Conservation (phyloP, 441 rosid genomes). For the Hura crepitans region DNA sequence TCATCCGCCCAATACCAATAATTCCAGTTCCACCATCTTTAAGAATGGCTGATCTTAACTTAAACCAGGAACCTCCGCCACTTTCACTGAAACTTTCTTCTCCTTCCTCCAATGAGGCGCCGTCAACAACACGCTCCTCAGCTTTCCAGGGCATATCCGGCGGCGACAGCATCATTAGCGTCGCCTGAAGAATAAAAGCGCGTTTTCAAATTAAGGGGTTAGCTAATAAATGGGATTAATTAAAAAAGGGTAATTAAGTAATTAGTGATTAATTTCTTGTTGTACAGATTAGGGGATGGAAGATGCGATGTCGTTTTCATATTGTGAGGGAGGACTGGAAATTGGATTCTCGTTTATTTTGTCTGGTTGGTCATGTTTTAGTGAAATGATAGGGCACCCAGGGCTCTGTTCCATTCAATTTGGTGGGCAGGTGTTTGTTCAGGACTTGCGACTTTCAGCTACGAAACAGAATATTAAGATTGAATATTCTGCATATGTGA, state of each 20-base stretch:
- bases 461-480: constrained; percentile 8
- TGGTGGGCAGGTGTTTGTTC: constrained; percentile 11
- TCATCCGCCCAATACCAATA: constrained; percentile 46
- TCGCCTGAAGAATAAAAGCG: constrained; percentile 48
- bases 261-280: constrained; percentile 31
- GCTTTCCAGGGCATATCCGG: constrained; percentile 55
- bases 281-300: constrained; percentile 23
- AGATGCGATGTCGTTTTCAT: constrained; percentile 33
- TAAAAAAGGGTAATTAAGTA: constrained; percentile 6
- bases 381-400: constrained; percentile 25
- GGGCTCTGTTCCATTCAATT: constrained; percentile 6
- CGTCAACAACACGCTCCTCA: constrained; percentile 36
- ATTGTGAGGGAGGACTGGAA: constrained; percentile 16
- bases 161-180: constrained; percentile 71
- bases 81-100: constrained; percentile 49
- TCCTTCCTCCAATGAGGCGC: constrained; percentile 40
- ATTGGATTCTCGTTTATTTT: constrained; percentile 22
- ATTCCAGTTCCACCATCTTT: constrained; percentile 59
- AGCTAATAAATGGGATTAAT: not conserved
- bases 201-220: not conserved
- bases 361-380: constrained; percentile 20
- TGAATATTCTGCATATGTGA: constrained; percentile 12
- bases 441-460: constrained; percentile 2
- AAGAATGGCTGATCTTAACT: constrained; percentile 56
- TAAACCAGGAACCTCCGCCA: constrained; percentile 42